Base-by-base conservation (phyloP, 202 grass and related monocot genomes). In the Digitaria exilis region DNA sequence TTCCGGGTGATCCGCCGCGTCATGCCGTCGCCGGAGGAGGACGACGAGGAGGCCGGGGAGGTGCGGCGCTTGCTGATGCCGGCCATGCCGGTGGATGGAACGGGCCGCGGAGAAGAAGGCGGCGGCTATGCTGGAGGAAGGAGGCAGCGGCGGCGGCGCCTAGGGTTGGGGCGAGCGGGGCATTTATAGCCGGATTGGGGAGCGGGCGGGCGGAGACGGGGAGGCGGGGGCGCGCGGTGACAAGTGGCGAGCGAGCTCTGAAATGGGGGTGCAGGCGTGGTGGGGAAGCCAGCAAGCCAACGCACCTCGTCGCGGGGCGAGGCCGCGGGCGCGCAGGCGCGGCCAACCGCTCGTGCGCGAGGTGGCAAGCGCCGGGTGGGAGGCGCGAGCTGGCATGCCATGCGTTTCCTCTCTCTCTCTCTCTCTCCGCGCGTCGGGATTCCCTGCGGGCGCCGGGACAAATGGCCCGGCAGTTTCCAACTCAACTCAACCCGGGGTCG, bases 181-280 rank as follows among this genome's bases (percentile, higher is more conserved):
- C 11, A 76, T 90, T 87, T 90, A 90, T 90, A 83, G 75, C 73
- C 50, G 74, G 84, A 73, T 55, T n/a, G n/a, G 87, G 65, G 56
- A 37, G 49, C 28, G 64, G 67, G 70, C 52, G 49, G 72, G 79
- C 67, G 50, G 88, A 74, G 88, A 86, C 62, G 66, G 82, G 87
- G 83, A 78, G 83, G 70, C 65, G 84, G 74, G 73, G 79, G 50
- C 31, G 78, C 73, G 74, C 55, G 74, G 69, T 67, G 88, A 77
- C 88, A 90, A 80, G 88, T 90, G 88, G 80, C 84, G 22, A 34
- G 75, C 68, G 80, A 24, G 80, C 75, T 90, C 84, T 90, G 88
- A 79, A 62, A 77, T 6, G 87, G 78, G n/a, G n/a, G 82, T 19
- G 87, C 70, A 66, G 82, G 71, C 39, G 71, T 55, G 52, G 82